Conservation (phyloP, 352 stramenopile species). For the Globisporangium nagaii region DNA sequence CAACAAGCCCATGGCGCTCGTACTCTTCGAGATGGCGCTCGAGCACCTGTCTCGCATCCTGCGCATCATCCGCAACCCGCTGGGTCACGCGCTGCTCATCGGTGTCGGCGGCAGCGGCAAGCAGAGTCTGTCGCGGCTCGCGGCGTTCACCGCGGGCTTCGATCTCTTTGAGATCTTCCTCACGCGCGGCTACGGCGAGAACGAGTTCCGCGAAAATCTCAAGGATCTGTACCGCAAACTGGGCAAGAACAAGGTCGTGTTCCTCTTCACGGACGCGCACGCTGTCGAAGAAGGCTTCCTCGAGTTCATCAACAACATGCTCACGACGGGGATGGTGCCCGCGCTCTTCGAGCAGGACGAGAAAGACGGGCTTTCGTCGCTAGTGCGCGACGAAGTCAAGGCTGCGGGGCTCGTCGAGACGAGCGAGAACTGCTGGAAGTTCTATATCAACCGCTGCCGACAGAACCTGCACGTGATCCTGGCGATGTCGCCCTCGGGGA, state of each 20-base stretch:
- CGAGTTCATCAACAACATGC: conserved; percentile 97
- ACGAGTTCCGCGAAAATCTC: conserved; percentile 92
- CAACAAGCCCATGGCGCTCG: conserved; percentile 93
- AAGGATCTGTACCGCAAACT: conserved; percentile 92
- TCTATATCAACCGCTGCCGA: conserved; percentile 91
- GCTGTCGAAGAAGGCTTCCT: conserved; percentile 95
- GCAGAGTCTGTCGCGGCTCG: conserved; percentile 90
- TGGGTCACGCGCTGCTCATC: conserved; percentile 92
- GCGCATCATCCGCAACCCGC: conserved; percentile 89
- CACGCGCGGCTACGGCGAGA: conserved; percentile 90
- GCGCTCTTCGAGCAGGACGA: conserved; percentile 92
- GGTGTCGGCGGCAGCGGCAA: conserved; percentile 93
- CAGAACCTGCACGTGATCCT: conserved; percentile 94
- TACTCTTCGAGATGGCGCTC: conserved; percentile 95
- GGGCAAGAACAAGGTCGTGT: conserved; percentile 86
- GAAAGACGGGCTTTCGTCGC: conserved; percentile 77
- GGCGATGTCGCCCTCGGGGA: conserved; percentile 92
- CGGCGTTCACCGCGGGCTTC: conserved; percentile 91
- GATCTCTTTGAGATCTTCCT: conserved; percentile 94
- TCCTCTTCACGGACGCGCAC: conserved; percentile 95
- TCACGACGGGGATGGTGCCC: conserved; percentile 93
- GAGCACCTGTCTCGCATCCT: conserved; percentile 92
- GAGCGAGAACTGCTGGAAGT: conserved; percentile 93
- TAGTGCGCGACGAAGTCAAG: conserved; percentile 88
- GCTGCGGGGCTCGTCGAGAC: conserved; percentile 85